Percentiles rank a stretch among this genome's conserved stretches.
Conservation (phyloP, 257 asterid species). For the Solanum rostratum region DNA sequence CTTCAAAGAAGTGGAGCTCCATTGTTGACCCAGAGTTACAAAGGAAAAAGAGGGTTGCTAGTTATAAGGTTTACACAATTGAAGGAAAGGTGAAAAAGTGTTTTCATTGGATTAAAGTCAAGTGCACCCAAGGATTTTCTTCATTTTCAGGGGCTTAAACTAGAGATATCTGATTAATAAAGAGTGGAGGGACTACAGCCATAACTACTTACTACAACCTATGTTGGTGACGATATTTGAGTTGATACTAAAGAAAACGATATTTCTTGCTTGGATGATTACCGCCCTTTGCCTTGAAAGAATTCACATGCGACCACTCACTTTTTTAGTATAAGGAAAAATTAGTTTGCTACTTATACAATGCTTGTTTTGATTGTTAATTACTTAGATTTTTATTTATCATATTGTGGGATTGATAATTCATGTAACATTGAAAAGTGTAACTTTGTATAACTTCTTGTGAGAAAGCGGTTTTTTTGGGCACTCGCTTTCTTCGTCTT, state of each 20-base stretch:
- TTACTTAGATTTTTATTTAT: neutral
- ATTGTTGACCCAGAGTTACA: slow-evolving; percentile 63
- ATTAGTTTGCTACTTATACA: neutral
- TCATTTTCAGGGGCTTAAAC: neutral
- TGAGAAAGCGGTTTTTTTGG: too few species aligned
- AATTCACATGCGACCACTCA: neutral
- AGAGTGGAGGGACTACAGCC: neutral
- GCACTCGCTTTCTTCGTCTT: too few species aligned
- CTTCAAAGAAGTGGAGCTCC: slow-evolving; percentile 47
- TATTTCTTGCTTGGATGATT: neutral
- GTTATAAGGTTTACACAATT: slow-evolving; percentile 63
- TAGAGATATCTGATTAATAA: neutral
- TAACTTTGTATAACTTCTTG: too few species aligned
- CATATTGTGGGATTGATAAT: too few species aligned
- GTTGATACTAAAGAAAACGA: neutral
- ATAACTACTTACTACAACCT: neutral
- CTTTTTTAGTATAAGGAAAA: neutral
- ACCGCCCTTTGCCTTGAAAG: neutral
- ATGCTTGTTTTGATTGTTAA: neutral
- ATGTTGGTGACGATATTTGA: neutral
- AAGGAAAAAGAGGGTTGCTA: slow-evolving; percentile 79
- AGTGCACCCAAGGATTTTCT: slow-evolving; percentile 22
- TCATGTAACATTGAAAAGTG: too few species aligned
- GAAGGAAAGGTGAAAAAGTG: slow-evolving; percentile 71
- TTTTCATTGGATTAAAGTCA: slow-evolving; percentile 59